Base-by-base conservation (phyloP, 2,329 filamentous ascomycete species). In the Beauveria sp. region DNA sequence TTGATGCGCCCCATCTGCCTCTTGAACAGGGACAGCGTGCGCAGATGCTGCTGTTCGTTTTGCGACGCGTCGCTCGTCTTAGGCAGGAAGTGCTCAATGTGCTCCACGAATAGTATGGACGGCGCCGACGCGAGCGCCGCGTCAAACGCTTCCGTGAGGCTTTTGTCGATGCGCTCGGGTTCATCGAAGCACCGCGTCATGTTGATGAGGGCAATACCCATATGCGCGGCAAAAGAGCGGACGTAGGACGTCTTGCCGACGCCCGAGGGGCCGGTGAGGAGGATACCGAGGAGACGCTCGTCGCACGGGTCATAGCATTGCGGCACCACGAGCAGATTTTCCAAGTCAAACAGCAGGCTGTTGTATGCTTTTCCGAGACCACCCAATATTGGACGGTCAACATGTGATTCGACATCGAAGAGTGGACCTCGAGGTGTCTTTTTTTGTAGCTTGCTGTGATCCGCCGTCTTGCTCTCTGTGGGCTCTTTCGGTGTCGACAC, bases 11-110 rank as follows among this genome's bases (percentile, higher is more conserved):
- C 89, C 89, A 98, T 96, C 62, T 92, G 96, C 22, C 89, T 88
- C 61, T 91, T 78, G 65, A 98, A 85, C 70, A 96, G 90, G 1
- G 86, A 85, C 14, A 96, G 88, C 64, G 96, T 95, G 58, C 92
- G 81, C 70, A 91, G 90, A 71, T 96, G 92, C 85, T 96, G 92
- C 85, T 96, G 93, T 66, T 96, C 91, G 69, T 89, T 87, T 69
- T 95, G 89, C 1, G 89, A 86, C 60, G 85, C 90, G 65, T 96
- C 91, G 61, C 89, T 82, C 2, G 69, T 66, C 72, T 96, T 96
- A 0, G 92, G 90, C 68, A 98, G 95, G 4, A 89, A 88, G 62
- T 67, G 65, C 73, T 99, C 93, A 58, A 98, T 90, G 67, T 96
- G 89, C 67, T 96, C 92, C 62, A 98, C 89, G 69, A 97, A 96